phyloP scores from a whole-genome alignment of 2,329 filamentous ascomycete species.

The Ophiostoma fasciatum region DNA sequence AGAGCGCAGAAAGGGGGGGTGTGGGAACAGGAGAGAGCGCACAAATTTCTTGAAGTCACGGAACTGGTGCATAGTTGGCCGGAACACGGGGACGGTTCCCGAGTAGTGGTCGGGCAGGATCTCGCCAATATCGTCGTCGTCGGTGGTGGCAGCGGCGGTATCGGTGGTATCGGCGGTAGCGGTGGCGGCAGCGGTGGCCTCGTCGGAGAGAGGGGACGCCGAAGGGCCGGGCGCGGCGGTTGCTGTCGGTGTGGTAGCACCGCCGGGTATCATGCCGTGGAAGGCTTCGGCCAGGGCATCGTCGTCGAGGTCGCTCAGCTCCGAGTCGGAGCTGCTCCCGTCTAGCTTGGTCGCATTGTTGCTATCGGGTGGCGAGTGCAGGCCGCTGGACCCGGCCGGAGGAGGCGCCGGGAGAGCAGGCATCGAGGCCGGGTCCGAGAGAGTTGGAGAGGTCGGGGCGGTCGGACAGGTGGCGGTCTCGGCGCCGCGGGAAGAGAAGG shows the following conservation, averaged over 20 bases:
- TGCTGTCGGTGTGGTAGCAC: constrained; percentile 10
- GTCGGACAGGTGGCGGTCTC: too few relatives aligned
- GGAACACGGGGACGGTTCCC: constrained; percentile 85
- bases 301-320: constrained; percentile 52
- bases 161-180: constrained; percentile 6
- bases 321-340: constrained; percentile 39
- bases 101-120: constrained; percentile 80
- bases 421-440: too few relatives aligned
- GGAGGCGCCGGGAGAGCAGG: too few relatives aligned
- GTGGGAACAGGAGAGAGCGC: constrained; percentile 18
- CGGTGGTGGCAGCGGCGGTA: not conserved
- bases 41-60: constrained; percentile 86
- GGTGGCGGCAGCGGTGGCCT: constrained; percentile 8
- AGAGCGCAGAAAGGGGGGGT: not conserved
- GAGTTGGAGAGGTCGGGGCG: too few relatives aligned
- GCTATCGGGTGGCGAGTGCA: constrained; percentile 50
- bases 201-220: too few relatives aligned
- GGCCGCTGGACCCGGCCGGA: constrained; percentile 31
- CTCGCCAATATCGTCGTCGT: constrained; percentile 50
- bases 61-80: constrained; percentile 90
- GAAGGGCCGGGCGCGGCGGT: constrained; percentile 1
- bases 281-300: constrained; percentile 30
- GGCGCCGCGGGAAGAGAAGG: not conserved
- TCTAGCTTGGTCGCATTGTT: constrained; percentile 46
- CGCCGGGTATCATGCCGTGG: constrained; percentile 9